These are phyloP conservation scores for Ustilago trichophora DNA, from an alignment of 1,284 basidiomycete genomes.

Conservation along the genomic window DNA sequence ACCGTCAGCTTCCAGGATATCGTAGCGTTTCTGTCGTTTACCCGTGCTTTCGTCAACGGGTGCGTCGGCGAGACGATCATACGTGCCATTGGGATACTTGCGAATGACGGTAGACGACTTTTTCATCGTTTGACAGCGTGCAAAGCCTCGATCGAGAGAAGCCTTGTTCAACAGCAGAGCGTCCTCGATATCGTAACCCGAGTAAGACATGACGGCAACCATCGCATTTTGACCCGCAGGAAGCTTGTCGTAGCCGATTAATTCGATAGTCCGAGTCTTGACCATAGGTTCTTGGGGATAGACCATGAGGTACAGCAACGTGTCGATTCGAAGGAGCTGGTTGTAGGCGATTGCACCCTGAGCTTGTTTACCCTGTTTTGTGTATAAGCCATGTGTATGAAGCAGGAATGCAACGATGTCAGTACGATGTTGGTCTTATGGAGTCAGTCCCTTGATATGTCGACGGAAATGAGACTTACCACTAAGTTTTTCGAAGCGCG, in stretches of 20 bases:
- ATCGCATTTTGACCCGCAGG: constrained; percentile 99
- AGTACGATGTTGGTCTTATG: no score
- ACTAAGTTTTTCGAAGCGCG: no score
- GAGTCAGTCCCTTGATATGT: no score
- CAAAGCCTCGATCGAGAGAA: constrained; percentile 90
- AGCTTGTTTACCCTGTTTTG: constrained; percentile 99
- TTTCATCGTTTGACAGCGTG: constrained; percentile 93
- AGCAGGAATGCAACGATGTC: no score
- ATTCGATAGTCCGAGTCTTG: constrained; percentile 88
- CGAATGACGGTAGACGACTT: constrained; percentile 94
- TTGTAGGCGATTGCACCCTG: constrained; percentile 99
- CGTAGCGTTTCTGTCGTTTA: constrained; percentile 81
- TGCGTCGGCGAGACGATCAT: constrained; percentile 92
- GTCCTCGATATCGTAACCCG: constrained; percentile 99
- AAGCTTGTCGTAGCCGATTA: constrained; percentile 94
- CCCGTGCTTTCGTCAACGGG: constrained; percentile 78
- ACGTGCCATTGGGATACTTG: constrained; percentile 97
- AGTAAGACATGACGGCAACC: constrained; percentile 98
- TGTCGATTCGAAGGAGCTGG: constrained; percentile 97
- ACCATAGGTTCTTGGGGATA: constrained; percentile 99
- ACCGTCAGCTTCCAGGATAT: constrained; percentile 89
- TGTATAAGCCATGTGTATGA: no score
- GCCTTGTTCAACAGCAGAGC: constrained; percentile 91
- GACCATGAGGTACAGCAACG: constrained; percentile 96
- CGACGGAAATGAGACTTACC: no score